Conservation (phyloP, 2,329 filamentous ascomycete species). For the Alternaria sp. region DNA sequence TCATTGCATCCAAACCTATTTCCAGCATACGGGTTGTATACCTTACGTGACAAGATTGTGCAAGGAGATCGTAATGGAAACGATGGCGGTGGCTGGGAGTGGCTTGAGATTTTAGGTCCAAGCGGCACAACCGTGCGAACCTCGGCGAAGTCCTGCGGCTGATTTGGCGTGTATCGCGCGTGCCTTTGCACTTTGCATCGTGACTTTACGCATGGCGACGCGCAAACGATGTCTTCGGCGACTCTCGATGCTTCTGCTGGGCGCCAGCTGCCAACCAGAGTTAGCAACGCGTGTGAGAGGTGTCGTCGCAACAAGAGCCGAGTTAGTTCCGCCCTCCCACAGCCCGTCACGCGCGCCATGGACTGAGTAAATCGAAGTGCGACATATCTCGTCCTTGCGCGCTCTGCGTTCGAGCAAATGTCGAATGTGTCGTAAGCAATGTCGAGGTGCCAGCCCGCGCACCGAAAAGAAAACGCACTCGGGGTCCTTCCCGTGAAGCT, state of each 20-base stretch:
- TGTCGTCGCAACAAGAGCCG: conserved; percentile 21
- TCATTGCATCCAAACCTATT: neutral
- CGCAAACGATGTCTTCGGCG: neutral
- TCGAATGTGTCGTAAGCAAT: conserved; percentile 16
- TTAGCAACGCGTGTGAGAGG: conserved; percentile 22
- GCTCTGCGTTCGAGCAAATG: conserved; percentile 43
- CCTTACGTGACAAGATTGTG: neutral
- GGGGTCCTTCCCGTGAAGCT: conserved; percentile 6
- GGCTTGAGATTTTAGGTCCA: neutral
- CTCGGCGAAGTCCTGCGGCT: neutral
- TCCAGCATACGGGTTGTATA: neutral
- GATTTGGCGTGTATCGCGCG: neutral
- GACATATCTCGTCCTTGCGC: conserved; percentile 48
- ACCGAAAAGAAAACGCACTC: conserved; percentile 16
- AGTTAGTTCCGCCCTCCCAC: conserved; percentile 11
- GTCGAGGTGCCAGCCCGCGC: neutral
- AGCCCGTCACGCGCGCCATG: neutral
- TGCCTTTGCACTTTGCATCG: neutral
- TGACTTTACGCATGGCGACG: neutral
- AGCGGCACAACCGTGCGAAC: conserved; percentile 3
- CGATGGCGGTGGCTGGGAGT: neutral
- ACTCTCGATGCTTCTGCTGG: neutral
- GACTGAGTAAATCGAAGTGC: conserved; percentile 33
- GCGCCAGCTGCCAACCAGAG: conserved; percentile 14
- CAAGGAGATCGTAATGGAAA: neutral